A percentile compares a stretch with the other conserved stretches of the same genome.
Evolutionary conservation across 441 rosid genomes (phyloP).

Genomic region (Bocquillonia castaneifolia): DNA sequence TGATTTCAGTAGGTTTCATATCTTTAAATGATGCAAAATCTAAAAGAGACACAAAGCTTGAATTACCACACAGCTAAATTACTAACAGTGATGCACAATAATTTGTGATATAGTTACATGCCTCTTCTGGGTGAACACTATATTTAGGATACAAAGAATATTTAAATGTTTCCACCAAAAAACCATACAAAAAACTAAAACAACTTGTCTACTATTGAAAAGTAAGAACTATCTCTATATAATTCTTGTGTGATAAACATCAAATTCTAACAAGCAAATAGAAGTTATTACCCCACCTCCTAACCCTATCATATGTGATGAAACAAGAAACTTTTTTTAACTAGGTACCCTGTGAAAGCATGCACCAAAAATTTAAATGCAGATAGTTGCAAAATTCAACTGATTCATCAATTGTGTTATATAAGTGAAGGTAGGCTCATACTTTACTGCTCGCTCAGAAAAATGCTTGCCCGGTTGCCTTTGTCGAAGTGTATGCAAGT

Average conservation of each 20-base stretch:
- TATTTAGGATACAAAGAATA: neutral
- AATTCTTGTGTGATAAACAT: neutral
- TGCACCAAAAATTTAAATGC: no score
- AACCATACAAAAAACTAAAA: no score
- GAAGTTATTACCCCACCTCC: no score
- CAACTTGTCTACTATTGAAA: no score
- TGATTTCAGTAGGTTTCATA: no score
- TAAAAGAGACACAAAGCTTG: no score
- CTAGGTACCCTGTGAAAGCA: no score
- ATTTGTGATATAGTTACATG: neutral
- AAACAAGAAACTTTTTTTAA: no score
- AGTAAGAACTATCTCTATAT: neutral
- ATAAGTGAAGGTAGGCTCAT: conserved; percentile 17
- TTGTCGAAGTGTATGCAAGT: conserved; percentile 72
- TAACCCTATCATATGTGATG: no score
- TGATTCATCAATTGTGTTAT: neutral
- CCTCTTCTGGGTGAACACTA: neutral
- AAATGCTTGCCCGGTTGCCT: conserved; percentile 73
- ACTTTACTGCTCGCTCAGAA: conserved; percentile 77
- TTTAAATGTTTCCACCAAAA: neutral
- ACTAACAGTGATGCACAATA: no score
- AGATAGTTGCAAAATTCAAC: neutral
- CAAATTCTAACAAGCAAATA: neutral
- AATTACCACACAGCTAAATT: no score
- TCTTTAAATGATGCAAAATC: no score